A percentile compares a stretch with the other conserved stretches of the same genome.
Evolutionary conservation across 1,139 yeast species (phyloP).

Genomic region (Taphrina deformans): DNA sequence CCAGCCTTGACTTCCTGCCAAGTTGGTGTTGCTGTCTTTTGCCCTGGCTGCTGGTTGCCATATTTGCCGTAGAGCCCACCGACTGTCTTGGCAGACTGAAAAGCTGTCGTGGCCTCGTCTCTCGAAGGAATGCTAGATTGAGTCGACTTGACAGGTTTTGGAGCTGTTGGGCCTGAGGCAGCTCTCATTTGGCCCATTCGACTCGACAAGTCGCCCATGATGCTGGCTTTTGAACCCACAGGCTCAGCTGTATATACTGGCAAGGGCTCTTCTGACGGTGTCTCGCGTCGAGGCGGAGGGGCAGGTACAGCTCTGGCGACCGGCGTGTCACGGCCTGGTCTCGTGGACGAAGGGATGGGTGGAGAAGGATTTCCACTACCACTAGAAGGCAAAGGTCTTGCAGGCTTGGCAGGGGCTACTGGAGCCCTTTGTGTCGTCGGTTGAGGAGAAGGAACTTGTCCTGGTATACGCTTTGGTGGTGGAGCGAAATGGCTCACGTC

Average conservation of each 20-base stretch:
- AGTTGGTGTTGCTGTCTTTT: constrained; percentile 14
- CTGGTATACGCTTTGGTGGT: constrained; percentile 23
- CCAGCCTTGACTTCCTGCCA: constrained; percentile 34
- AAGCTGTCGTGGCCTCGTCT: constrained; percentile 17
- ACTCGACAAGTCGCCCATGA: constrained; percentile 7
- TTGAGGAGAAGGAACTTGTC: constrained; percentile 1
- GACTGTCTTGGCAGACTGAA: constrained; percentile 16
- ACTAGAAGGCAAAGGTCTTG: background rate
- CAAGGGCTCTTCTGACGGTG: constrained; percentile 4
- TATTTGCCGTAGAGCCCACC: constrained; percentile 23
- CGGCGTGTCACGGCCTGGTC: background rate
- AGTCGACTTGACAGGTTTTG: background rate
- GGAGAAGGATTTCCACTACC: background rate
- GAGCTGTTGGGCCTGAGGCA: background rate
- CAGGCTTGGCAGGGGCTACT: background rate
- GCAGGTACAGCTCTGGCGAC: constrained; percentile 11
- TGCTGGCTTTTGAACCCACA: background rate
- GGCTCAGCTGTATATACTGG: constrained; percentile 23
- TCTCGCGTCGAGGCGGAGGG: constrained; percentile 23
- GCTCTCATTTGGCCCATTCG: background rate
- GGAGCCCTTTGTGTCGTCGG: background rate
- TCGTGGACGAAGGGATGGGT: background rate
- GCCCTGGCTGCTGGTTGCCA: constrained; percentile 17
- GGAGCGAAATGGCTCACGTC: constrained; percentile 32
- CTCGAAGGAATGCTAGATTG: constrained; percentile 2